phyloP scores from a whole-genome alignment of 2,329 filamentous ascomycete genomes.

The Alternaria longipes region DNA sequence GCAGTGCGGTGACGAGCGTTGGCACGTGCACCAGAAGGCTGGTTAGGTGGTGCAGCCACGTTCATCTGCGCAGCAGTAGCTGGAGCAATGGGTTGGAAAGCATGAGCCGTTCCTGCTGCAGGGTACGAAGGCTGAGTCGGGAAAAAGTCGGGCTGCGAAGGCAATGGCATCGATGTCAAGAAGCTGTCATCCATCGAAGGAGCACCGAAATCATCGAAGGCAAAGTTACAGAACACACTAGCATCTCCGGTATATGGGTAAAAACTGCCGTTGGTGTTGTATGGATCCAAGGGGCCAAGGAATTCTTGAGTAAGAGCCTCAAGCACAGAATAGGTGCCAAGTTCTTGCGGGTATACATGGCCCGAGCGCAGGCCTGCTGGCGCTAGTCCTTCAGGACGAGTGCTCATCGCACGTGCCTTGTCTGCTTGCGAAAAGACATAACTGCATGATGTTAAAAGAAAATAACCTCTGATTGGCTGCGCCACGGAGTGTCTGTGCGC shows the following conservation, averaged over 20 bases:
- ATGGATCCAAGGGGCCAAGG: background rate
- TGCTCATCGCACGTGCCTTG: too few relatives aligned
- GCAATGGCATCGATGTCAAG: background rate
- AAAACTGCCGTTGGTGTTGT: background rate
- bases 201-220: background rate
- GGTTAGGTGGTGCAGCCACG: background rate
- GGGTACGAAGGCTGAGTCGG: background rate
- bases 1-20: background rate
- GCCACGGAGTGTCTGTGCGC: background rate
- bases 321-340: background rate
- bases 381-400: too few relatives aligned
- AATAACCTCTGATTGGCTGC: constrained; percentile 9
- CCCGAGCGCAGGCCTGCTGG: background rate
- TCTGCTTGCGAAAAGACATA: constrained; percentile 21
- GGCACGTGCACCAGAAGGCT: background rate
- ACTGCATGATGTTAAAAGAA: constrained; percentile 10
- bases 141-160: background rate
- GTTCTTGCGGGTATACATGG: background rate
- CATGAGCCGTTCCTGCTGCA: background rate
- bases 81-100: background rate
- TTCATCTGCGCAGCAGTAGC: background rate
- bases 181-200: background rate
- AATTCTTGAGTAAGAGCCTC: background rate
- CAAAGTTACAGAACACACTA: background rate
- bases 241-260: background rate